phyloP scores from a whole-genome alignment of 2,329 filamentous ascomycete genomes.

The Ambrosiella xylebori region DNA sequence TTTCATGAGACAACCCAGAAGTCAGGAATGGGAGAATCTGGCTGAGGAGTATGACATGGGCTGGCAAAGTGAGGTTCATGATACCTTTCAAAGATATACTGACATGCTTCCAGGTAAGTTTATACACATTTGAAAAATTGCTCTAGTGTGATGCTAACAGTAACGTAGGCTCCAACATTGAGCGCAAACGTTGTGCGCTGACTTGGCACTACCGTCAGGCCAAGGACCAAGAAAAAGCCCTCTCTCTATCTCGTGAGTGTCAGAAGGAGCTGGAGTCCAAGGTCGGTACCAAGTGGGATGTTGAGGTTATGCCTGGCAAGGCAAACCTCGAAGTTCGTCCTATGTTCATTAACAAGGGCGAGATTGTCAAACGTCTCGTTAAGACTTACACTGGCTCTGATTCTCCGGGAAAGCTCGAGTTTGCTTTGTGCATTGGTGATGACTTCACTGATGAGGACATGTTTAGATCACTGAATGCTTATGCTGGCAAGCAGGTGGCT shows the following conservation, averaged over 20 bases:
- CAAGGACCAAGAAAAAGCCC: slow-evolving; percentile 70
- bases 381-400: slow-evolving; percentile 45
- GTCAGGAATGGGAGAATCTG: slow-evolving; percentile 70
- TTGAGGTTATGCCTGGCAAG: slow-evolving; percentile 94
- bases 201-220: slow-evolving; percentile 88
- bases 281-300: slow-evolving; percentile 64
- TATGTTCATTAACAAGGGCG: slow-evolving; percentile 94
- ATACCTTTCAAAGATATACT: slow-evolving; percentile 75
- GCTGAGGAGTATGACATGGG: slow-evolving; percentile 77
- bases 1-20: slow-evolving; percentile 71
- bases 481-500: slow-evolving; percentile 35
- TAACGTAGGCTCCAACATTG: slow-evolving; percentile 62
- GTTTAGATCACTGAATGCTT: slow-evolving; percentile 63
- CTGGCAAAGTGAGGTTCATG: slow-evolving; percentile 75
- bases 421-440: slow-evolving; percentile 81
- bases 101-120: slow-evolving; percentile 62
- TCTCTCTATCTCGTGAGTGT: slow-evolving; percentile 64
- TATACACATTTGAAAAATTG: not conserved
- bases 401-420: slow-evolving; percentile 45
- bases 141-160: not conserved
- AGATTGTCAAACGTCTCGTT: slow-evolving; percentile 75
- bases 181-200: slow-evolving; percentile 81
- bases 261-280: slow-evolving; percentile 64
- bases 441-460: slow-evolving; percentile 96
- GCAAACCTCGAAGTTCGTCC: slow-evolving; percentile 95